A percentile compares a stretch with the other conserved stretches of the same genome.
These are phyloP conservation scores for Hyaloperonospora brassicae DNA, from an alignment of 352 stramenopile genomes.

Conservation along the genomic window DNA sequence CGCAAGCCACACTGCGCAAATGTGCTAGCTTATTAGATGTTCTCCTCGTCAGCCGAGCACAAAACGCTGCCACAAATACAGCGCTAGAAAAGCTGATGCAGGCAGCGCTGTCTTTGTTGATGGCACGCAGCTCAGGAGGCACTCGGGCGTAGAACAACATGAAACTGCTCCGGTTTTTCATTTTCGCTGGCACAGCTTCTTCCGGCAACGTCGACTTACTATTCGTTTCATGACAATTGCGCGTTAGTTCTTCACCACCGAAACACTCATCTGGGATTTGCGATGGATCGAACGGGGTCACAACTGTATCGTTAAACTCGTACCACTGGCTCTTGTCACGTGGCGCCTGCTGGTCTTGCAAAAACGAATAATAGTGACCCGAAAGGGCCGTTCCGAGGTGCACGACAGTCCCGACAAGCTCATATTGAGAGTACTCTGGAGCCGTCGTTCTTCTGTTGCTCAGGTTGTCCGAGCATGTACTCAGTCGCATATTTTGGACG, in stretches of 20 bases:
- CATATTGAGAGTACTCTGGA: constrained; percentile 80
- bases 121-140: constrained; percentile 30
- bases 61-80: constrained; percentile 37
- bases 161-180: constrained; percentile 83
- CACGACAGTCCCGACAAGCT: constrained; percentile 81
- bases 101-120: constrained; percentile 15
- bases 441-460: constrained; percentile 29
- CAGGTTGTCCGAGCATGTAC: constrained; percentile 18
- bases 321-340: constrained; percentile 52
- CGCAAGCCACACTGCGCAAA: constrained; percentile 35
- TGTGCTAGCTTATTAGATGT: constrained; percentile 29
- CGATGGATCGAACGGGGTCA: constrained; percentile 62
- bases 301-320: constrained; percentile 84
- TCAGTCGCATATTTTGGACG: constrained; percentile 22
- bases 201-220: constrained; percentile 16
- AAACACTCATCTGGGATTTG: constrained; percentile 74
- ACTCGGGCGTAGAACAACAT: constrained; percentile 81
- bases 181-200: constrained; percentile 25
- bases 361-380: constrained; percentile 87
- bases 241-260: constrained; percentile 36
- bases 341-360: constrained; percentile 51
- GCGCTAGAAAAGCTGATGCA: constrained; percentile 18
- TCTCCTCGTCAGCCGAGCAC: constrained; percentile 28
- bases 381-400: constrained; percentile 84
- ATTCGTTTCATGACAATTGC: constrained; percentile 13